Evolutionary conservation across 257 asterid genomes (phyloP).

Genomic region (Phtheirospermum japonicum): DNA sequence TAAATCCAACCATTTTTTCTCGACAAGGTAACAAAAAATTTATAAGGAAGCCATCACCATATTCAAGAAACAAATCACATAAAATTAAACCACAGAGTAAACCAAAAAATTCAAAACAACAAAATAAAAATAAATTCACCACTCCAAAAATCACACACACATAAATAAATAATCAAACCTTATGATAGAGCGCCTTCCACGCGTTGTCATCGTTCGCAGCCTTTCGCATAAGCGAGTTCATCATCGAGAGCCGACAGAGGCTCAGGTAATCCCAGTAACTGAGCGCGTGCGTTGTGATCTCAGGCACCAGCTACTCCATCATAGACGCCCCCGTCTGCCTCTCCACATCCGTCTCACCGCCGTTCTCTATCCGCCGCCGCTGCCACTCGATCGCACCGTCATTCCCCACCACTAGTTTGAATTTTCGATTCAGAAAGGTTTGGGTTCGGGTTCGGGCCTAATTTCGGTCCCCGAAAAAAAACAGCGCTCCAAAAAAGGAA

Average conservation of each 20-base stretch:
- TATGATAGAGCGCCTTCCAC: too few species aligned
- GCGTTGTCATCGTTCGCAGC: too few species aligned
- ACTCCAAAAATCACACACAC: not conserved
- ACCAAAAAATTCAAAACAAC: too few species aligned
- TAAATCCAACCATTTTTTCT: not conserved
- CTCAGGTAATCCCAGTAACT: constrained; percentile 88
- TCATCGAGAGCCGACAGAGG: too few species aligned
- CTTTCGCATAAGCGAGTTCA: too few species aligned
- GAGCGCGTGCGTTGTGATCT: constrained; percentile 90
- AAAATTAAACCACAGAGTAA: too few species aligned
- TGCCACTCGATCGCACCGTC: constrained; percentile 34
- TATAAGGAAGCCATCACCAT: too few species aligned
- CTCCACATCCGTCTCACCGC: constrained; percentile 48
- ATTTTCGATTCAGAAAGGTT: constrained; percentile 24
- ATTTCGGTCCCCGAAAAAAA: constrained; percentile 31
- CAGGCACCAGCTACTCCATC: constrained; percentile 99
- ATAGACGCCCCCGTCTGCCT: constrained; percentile 83
- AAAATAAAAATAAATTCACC: constrained; percentile 9
- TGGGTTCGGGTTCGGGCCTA: constrained; percentile 22
- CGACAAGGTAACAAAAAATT: not conserved
- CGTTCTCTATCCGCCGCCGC: too few species aligned
- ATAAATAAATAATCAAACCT: constrained; percentile 44
- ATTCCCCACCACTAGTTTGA: constrained; percentile 24
- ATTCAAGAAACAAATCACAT: too few species aligned
- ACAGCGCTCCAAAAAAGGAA: constrained; percentile 43